These are phyloP conservation scores for Penicillium robsamsonii DNA, from an alignment of 495 filamentous ascomycete species.

Conservation along the genomic window DNA sequence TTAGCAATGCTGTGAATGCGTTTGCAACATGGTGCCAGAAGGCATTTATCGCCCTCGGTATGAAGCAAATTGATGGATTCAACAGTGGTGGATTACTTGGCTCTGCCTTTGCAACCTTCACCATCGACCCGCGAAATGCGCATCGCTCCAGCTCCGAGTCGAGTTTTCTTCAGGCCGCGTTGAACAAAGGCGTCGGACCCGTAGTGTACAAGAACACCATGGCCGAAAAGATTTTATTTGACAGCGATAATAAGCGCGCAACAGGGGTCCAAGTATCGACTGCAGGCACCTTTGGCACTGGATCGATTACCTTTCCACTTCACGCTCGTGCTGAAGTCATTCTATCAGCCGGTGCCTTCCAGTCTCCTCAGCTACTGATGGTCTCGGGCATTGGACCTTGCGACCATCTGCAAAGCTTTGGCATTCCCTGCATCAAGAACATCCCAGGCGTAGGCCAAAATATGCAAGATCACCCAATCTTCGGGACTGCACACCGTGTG, in stretches of 20 bases:
- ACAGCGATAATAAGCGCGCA: constrained; percentile 39
- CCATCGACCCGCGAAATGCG: constrained; percentile 34
- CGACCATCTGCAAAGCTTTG: constrained; percentile 43
- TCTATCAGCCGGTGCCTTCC: constrained; percentile 56
- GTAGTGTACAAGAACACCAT: constrained; percentile 42
- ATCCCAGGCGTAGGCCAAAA: constrained; percentile 65
- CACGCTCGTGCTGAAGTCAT: constrained; percentile 55
- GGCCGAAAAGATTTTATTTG: constrained; percentile 45
- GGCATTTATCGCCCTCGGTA: constrained; percentile 31
- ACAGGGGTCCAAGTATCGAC: constrained; percentile 45
- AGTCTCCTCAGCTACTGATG: constrained; percentile 63
- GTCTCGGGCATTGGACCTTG: constrained; percentile 59
- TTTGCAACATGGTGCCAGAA: constrained; percentile 26
- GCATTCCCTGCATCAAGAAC: constrained; percentile 52
- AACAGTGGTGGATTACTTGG: constrained; percentile 38
- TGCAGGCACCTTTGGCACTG: constrained; percentile 27
- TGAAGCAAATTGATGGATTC: constrained; percentile 32
- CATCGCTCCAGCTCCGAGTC: constrained; percentile 41
- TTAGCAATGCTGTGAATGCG: constrained; percentile 22
- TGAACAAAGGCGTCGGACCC: constrained; percentile 20
- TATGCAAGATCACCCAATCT: constrained; percentile 54
- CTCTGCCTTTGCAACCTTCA: constrained; percentile 28
- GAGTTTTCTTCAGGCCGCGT: constrained; percentile 35
- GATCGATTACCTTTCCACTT: constrained; percentile 36
- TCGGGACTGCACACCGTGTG: constrained; percentile 2